Evolutionary conservation across 2,329 filamentous ascomycete species (phyloP).

Genomic region (Clarireedia sp.): DNA sequence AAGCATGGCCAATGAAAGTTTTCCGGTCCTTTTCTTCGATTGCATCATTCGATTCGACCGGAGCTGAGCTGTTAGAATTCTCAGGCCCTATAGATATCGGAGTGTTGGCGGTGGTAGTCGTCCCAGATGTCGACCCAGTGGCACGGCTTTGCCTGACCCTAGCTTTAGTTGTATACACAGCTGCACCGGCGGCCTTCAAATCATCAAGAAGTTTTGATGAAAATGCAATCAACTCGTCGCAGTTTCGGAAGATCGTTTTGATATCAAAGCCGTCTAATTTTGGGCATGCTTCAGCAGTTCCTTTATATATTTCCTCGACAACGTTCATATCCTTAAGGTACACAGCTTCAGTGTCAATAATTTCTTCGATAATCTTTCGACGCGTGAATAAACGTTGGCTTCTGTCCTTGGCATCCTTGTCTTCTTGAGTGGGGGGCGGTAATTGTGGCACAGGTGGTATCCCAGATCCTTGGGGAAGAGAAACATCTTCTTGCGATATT

Average conservation of each 20-base stretch:
- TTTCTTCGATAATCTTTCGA: conserved; percentile 78
- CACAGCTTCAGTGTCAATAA: conserved; percentile 84
- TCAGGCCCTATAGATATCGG: conserved; percentile 13
- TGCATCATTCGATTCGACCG: conserved; percentile 22
- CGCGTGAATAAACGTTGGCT: conserved; percentile 71
- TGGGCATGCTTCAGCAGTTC: conserved; percentile 74
- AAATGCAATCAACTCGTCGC: conserved; percentile 81
- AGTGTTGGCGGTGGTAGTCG: conserved; percentile 7
- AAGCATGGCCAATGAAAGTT: conserved; percentile 26
- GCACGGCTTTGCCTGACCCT: conserved; percentile 34
- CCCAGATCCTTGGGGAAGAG: not conserved
- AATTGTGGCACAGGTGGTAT: not conserved
- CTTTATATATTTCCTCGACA: conserved; percentile 94
- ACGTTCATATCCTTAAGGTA: conserved; percentile 97
- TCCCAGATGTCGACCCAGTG: conserved; percentile 3
- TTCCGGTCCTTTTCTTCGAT: conserved; percentile 28
- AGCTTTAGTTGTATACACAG: conserved; percentile 57
- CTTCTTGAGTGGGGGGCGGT: conserved; percentile 19
- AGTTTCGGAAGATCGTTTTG: conserved; percentile 87
- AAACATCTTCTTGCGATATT: conserved; percentile 6
- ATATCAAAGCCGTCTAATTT: conserved; percentile 76
- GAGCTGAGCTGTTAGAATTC: conserved; percentile 21
- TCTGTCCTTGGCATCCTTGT: conserved; percentile 45
- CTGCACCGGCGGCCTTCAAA: conserved; percentile 71
- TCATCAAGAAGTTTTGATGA: conserved; percentile 71